Conservation (phyloP, 768 basidiomycete genomes). For the Daedaleopsis sinensis region DNA sequence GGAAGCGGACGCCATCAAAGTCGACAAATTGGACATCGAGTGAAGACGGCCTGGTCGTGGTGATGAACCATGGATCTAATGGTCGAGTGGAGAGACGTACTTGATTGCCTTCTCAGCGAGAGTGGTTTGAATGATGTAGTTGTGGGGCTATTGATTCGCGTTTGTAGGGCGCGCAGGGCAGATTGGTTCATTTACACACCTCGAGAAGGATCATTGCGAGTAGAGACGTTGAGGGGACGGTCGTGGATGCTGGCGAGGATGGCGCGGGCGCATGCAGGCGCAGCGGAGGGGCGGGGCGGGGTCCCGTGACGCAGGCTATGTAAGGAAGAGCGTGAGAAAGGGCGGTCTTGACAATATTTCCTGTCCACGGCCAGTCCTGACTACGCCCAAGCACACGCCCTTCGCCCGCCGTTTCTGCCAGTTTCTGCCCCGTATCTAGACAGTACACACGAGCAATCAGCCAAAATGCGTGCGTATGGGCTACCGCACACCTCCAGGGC, state of each 20-base stretch:
- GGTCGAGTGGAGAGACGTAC: conserved; percentile 45
- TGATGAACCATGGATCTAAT: too few species aligned
- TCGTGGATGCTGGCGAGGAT: conserved; percentile 5
- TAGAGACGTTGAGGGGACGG: background rate
- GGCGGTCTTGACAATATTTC: background rate
- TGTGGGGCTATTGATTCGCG: conserved; percentile 65
- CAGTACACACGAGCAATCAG: conserved; percentile 6
- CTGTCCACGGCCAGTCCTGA: background rate
- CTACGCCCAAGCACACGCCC: background rate
- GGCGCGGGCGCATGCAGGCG: background rate
- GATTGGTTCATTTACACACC: conserved; percentile 43
- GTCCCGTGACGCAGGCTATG: conserved; percentile 12
- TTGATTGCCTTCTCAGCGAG: conserved; percentile 84
- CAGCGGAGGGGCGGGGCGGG: background rate
- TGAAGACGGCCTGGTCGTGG: conserved; percentile 69
- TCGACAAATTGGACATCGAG: conserved; percentile 97
- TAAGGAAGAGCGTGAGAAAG: conserved; percentile 19
- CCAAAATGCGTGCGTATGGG: conserved; percentile 36
- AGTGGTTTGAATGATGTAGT: conserved; percentile 90
- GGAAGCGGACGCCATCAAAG: conserved; percentile 96
- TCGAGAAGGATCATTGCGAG: conserved; percentile 81
- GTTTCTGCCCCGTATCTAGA: background rate
- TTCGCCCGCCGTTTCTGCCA: background rate
- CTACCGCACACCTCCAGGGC: too few species aligned
- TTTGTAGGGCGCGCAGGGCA: background rate